phyloP scores from a whole-genome alignment of 495 filamentous ascomycete species.

The Hamigera avellanea region DNA sequence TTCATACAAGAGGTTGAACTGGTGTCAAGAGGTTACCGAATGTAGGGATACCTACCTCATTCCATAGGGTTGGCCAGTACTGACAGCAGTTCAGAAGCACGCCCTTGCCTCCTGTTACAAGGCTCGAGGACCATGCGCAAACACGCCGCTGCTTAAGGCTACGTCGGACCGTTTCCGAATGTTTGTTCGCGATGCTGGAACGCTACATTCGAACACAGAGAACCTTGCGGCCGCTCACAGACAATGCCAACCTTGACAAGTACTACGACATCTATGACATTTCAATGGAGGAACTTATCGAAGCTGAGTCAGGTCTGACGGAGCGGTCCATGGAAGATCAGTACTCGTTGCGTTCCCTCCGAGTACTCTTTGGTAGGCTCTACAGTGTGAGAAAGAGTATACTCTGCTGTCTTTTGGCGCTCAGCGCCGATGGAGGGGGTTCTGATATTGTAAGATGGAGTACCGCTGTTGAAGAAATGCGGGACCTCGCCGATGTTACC shows the following conservation, averaged over 20 bases:
- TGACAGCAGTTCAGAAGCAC: slow-evolving; percentile 54
- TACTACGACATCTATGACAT: slow-evolving; percentile 92
- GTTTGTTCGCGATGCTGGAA: slow-evolving; percentile 56
- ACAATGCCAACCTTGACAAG: slow-evolving; percentile 71
- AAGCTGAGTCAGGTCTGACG: slow-evolving; percentile 48
- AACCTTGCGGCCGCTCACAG: slow-evolving; percentile 57
- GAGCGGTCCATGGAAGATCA: slow-evolving; percentile 56
- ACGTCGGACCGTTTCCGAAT: slow-evolving; percentile 58
- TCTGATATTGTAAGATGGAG: slow-evolving; percentile 73
- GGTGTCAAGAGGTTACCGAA: slow-evolving; percentile 83
- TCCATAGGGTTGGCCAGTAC: slow-evolving; percentile 4
- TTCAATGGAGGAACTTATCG: slow-evolving; percentile 60
- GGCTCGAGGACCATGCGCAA: slow-evolving; percentile 69
- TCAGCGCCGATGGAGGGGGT: slow-evolving; percentile 75
- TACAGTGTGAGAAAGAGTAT: slow-evolving; percentile 72
- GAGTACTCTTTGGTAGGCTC: slow-evolving; percentile 65
- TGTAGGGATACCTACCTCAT: slow-evolving; percentile 40
- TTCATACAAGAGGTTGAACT: slow-evolving; percentile 95
- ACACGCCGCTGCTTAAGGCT: slow-evolving; percentile 67
- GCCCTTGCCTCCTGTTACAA: slow-evolving; percentile 72
- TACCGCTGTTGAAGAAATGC: slow-evolving; percentile 64
- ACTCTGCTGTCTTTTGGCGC: slow-evolving; percentile 73
- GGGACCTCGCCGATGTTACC: slow-evolving; percentile 45
- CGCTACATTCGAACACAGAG: slow-evolving; percentile 56
- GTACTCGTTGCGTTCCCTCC: slow-evolving; percentile 70